Conservation (phyloP, 2,329 filamentous ascomycete genomes). For the Aspergillus costaricaensis region DNA sequence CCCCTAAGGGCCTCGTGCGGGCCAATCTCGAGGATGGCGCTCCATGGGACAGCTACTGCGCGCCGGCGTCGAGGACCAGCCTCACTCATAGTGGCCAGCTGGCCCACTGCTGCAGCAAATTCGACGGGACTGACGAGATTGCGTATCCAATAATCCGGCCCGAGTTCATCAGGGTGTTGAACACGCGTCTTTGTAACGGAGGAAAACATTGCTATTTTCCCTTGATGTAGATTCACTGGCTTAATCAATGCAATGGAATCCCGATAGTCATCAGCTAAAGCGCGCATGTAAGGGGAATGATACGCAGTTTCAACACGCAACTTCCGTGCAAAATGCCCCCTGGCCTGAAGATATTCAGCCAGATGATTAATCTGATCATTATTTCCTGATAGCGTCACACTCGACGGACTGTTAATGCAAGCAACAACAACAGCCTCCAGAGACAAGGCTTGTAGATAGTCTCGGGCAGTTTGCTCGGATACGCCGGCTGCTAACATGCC, state of each 20-base stretch:
- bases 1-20: conserved; percentile 32
- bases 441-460: not conserved
- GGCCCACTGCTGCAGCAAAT: conserved; percentile 23
- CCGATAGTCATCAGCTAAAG: not conserved
- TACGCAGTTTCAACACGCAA: not conserved
- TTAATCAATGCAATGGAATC: conserved; percentile 19
- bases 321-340: conserved; percentile 1
- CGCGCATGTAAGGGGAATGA: not conserved
- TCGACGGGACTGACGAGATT: conserved; percentile 28
- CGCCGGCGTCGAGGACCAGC: not conserved
- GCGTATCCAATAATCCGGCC: conserved; percentile 25
- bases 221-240: conserved; percentile 6
- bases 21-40: conserved; percentile 30
- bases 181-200: conserved; percentile 29
- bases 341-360: conserved; percentile 46
- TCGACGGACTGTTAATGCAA: conserved; percentile 1
- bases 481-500: not conserved
- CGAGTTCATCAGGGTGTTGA: conserved; percentile 11
- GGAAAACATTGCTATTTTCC: conserved; percentile 24
- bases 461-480: not conserved
- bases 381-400: conserved; percentile 53
- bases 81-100: conserved; percentile 6
- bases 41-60: not conserved
- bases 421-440: not conserved
- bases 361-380: conserved; percentile 48